Evolutionary conservation across 345 rosid species (phyloP), one percentile per base, ranked within the genome.

Genomic region (Moricandia moricandioides): DNA sequence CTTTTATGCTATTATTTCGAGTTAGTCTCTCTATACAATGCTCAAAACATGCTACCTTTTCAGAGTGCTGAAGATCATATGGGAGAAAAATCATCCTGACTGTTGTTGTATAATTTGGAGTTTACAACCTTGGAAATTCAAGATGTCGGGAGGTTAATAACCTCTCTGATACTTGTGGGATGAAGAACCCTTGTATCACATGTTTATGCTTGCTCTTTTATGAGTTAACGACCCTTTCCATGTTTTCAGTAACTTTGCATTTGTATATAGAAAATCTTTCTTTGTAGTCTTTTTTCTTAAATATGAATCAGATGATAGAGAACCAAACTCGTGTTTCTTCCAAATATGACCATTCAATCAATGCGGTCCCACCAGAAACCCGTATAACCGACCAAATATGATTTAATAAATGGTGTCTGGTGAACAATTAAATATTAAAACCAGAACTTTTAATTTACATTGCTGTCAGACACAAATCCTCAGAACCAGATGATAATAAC

Each of bases 201-300:
- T 67, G 30, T 62, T 62, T 34, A 52, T 76, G 70, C 39, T 11
- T 54, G 29, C 10, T 55, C 8, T 63, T 52, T 34, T 51, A 52
- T 14, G 17, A 17, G 43, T 52, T 5, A 51, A n/a, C 4, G 5
- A 49, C 27, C 27, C 13, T 21, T 3, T 55, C 9, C 37, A 58
- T 17, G 47, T 29, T 73, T 56, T 73, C 6, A 64, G 18, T 29
- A 27, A 7, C 34, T 67, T 75, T 26, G 61, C 40, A 47, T 8
- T 31, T 57, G 78, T 75, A 68, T 67, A 75, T 68, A 75, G 21
- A 58, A 5, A 67, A 51, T 31, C 62, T 69, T 13, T 61, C 30
- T 49, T 60, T 75, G 56, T 68, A 27, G 60, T 72, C 31, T 49
- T 49, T 16, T 8, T 58, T 24, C 2, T 3, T 18, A 45, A 67